Conservation (phyloP, 2,329 filamentous ascomycete species). For the Aspergillus ibericus region DNA sequence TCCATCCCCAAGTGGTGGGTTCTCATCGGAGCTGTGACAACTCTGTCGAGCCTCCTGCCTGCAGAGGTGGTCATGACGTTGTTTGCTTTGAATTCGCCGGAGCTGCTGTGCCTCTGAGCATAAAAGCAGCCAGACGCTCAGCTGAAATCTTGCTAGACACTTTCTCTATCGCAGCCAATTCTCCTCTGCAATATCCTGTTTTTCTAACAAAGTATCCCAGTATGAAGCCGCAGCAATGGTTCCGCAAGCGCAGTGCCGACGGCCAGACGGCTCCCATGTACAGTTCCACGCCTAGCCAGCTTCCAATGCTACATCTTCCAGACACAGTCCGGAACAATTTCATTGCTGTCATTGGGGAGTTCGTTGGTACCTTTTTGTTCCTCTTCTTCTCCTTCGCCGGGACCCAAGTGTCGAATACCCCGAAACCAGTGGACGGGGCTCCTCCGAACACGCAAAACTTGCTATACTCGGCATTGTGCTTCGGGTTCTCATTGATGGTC, state of each 20-base stretch:
- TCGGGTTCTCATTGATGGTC: constrained; percentile 51
- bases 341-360: constrained; percentile 51
- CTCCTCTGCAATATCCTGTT: neutral
- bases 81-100: neutral
- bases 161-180: neutral
- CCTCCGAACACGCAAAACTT: constrained; percentile 38
- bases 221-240: neutral
- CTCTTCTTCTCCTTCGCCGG: constrained; percentile 51
- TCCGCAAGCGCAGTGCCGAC: neutral
- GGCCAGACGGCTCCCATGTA: neutral
- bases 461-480: constrained; percentile 46
- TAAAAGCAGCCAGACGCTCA: neutral
- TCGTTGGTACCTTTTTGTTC: constrained; percentile 54
- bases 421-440: constrained; percentile 32
- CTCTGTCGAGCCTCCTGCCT: neutral
- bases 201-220: neutral
- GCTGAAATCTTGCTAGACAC: no score
- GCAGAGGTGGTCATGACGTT: neutral
- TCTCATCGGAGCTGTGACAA: neutral
- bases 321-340: constrained; percentile 45
- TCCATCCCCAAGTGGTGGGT: neutral
- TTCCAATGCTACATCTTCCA: constrained; percentile 37
- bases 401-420: constrained; percentile 47
- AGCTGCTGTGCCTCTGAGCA: neutral
- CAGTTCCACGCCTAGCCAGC: constrained; percentile 14